Evolutionary conservation across 371 early-diverging fungal species (phyloP).

Genomic region (Pancytospora philotis): DNA sequence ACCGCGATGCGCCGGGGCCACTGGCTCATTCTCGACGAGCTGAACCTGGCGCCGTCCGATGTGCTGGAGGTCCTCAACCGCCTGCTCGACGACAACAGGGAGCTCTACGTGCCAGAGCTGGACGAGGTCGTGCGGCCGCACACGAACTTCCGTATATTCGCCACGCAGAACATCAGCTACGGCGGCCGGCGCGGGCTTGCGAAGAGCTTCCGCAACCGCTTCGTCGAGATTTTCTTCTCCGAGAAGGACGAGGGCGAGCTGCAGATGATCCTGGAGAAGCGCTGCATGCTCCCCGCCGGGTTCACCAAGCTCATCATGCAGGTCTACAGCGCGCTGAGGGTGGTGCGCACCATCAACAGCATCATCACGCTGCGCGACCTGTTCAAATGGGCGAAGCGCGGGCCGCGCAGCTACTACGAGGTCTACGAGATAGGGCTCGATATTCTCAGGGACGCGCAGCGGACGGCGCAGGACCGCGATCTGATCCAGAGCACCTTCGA

Average conservation of each 20-base stretch:
- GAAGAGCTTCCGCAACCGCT: conserved; percentile 94
- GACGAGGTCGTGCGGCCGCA: conserved; percentile 84
- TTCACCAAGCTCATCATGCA: conserved; percentile 65
- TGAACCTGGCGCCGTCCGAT: conserved; percentile 95
- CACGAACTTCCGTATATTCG: conserved; percentile 92
- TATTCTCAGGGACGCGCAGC: conserved; percentile 76
- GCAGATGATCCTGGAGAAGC: conserved; percentile 28
- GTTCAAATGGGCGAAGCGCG: conserved; percentile 89
- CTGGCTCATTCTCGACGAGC: conserved; percentile 98
- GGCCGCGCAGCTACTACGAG: conserved; percentile 64
- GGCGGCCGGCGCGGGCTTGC: conserved; percentile 95
- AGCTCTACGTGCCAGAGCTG: conserved; percentile 86
- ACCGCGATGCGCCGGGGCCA: conserved; percentile 85
- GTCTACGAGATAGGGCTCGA: conserved; percentile 81
- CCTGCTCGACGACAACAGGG: conserved; percentile 92
- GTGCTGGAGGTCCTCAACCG: conserved; percentile 97
- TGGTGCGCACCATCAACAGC: conserved; percentile 60
- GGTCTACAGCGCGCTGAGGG: conserved; percentile 68
- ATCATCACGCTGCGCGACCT: conserved; percentile 90
- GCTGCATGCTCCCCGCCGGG: conserved; percentile 29
- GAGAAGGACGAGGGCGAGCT: conserved; percentile 42
- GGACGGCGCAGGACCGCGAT: conserved; percentile 69
- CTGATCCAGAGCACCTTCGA: conserved; percentile 26
- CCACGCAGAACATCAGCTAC: conserved; percentile 96
- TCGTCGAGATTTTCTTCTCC: conserved; percentile 64